Conservation (phyloP, 2,329 filamentous ascomycete genomes). For the Camillea tinctor region DNA sequence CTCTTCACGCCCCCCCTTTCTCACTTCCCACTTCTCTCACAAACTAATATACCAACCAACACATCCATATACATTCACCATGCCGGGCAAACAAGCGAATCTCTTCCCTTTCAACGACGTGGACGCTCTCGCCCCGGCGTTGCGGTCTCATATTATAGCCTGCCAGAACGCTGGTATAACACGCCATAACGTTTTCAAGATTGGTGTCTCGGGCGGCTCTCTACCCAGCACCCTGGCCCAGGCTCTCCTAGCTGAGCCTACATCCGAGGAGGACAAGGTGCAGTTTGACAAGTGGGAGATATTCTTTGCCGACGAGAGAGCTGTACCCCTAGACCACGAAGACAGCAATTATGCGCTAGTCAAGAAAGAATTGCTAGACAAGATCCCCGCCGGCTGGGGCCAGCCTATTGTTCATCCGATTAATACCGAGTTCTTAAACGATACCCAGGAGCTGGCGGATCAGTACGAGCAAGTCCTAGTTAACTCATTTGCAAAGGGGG, state of each 20-base stretch:
- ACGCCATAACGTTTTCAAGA: constrained; percentile 82
- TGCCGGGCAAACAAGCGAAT: constrained; percentile 59
- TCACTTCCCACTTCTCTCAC: constrained; percentile 1
- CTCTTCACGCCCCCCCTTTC: not conserved
- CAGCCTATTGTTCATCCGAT: constrained; percentile 77
- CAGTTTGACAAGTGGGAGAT: constrained; percentile 91
- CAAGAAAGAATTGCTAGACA: constrained; percentile 83
- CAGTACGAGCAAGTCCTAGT: constrained; percentile 89
- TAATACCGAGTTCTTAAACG: constrained; percentile 62
- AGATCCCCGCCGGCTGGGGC: constrained; percentile 69
- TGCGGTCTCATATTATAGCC: constrained; percentile 80
- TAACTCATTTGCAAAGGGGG: constrained; percentile 80
- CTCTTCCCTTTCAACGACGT: constrained; percentile 78
- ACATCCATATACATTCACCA: constrained; percentile 31
- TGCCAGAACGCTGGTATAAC: constrained; percentile 76
- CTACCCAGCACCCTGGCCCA: constrained; percentile 84
- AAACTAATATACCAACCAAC: constrained; percentile 2
- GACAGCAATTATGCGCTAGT: constrained; percentile 94
- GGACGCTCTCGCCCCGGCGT: constrained; percentile 68
- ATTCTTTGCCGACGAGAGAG: constrained; percentile 97
- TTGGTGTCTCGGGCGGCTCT: constrained; percentile 91
- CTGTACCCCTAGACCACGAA: constrained; percentile 83
- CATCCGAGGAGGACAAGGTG: constrained; percentile 58
- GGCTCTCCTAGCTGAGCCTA: constrained; percentile 65
- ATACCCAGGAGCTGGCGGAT: constrained; percentile 90